Base-by-base conservation (phyloP, 345 rosid genomes). In the Cardiospermum halicacabum region DNA sequence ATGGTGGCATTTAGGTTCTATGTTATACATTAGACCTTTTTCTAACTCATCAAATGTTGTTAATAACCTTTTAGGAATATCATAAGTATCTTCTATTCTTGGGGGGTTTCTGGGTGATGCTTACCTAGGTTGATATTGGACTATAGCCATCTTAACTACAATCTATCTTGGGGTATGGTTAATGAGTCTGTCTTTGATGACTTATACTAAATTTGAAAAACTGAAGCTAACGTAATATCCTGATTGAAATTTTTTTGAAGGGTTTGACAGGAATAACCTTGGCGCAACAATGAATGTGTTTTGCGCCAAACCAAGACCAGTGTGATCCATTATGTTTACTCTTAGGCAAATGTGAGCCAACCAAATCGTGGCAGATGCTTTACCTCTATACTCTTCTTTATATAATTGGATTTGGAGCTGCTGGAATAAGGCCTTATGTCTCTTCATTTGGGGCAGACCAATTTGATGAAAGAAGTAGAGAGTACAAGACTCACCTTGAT, bases 101-200 rank as follows among this genome's bases (percentile, higher is more conserved):
- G 98, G n/a, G n/a, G 98, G 98, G 19, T 92, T 92, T 73, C 76
- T 92, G 25, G 98, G 96, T 3, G 98, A 92, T 53, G 98, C 98
- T 7, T 92, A 92, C 80, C 90, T 87, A 25, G 96, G 98, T 51
- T 82, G 98, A 51, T 92, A 89, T 55, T 84, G 96, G 96, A 92
- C 96, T 0, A 92, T 92, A 45, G 92, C 96, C 28, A 85, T 89
- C 62, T 92, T 92, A 87, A 81, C 96, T 12, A 89, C 91, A 12
- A 76, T 89, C 72, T 92, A 92, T 80, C 95, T 92, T 69, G 71
- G 67, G 57, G 98, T 65, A 54, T 60, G 50, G 1, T 36, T 40
- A 58, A 54, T 60, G 34, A 2, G 37, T 40, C 19, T 11, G 11
- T 18, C 40, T 25, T 31, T 32, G 12, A 31, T 49, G 47, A 22